Base-by-base conservation (phyloP, 2,329 filamentous ascomycete genomes). In the Penicillium sp. region DNA sequence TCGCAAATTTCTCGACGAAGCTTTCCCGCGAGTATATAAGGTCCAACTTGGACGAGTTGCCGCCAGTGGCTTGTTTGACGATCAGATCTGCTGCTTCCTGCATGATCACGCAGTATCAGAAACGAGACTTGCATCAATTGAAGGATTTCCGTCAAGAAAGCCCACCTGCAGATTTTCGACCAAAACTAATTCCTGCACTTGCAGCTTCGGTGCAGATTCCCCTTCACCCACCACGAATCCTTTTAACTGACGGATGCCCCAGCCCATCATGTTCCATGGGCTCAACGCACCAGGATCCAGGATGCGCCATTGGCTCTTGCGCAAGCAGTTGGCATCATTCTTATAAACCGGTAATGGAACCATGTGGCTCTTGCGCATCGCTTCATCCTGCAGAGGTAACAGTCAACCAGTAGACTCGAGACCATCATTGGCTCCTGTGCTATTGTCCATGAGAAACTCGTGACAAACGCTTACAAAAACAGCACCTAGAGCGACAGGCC, bases 401-500 rank as follows among this genome's bases (percentile, higher is more conserved):
- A 18, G 31, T 46, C 28, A 47, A 29, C 15, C 16, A 7, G 8
- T 15, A 3, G 12, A 18, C 15, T 13, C 2, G 15, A 12, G 12
- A n/a, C n/a, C n/a, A n/a, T n/a, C n/a, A n/a, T n/a, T n/a, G n/a
- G n/a, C n/a, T n/a, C n/a, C n/a, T n/a, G n/a, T n/a, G n/a, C n/a
- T n/a, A n/a, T n/a, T n/a, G n/a, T n/a, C n/a, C n/a, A n/a, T n/a
- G n/a, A n/a, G n/a, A n/a, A n/a, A n/a, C n/a, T n/a, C 29, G 13
- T 27, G 15, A 11, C 6, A 6, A 7, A 13, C 12, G 49, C 68
- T 37, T 63, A 73, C 69, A 32, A 96, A 70, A 4, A 89, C 92
- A 3, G 81, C 78, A 1, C 84, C 84, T 1, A 98, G 69, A 2
- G 85, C 86, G 7, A 90, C 73, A 1, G 92, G 92, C 30, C 81